A percentile compares a stretch with the other conserved stretches of the same genome.
These are phyloP conservation scores for Tephrocybe sp. DNA, from an alignment of 768 basidiomycete species.

Conservation along the genomic window DNA sequence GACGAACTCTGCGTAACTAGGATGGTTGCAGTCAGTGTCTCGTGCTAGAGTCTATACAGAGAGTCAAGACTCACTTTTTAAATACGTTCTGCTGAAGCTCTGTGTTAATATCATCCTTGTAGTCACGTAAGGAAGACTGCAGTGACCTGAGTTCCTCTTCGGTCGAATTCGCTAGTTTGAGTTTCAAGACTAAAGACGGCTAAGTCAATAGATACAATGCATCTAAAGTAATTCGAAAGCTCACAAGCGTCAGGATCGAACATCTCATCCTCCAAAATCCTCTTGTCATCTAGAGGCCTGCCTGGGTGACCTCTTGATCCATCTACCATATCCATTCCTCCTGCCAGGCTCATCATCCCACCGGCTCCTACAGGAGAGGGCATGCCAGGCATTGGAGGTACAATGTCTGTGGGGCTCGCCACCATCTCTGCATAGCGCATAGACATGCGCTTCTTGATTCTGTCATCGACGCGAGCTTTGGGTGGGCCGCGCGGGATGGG, in stretches of 20 bases:
- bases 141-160: slow-evolving; percentile 75
- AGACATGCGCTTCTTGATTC: slow-evolving; percentile 95
- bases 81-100: slow-evolving; percentile 92
- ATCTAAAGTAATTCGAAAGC: slow-evolving; percentile 28
- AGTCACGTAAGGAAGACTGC: slow-evolving; percentile 69
- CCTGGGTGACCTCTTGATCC: slow-evolving; percentile 43
- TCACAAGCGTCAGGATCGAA: slow-evolving; percentile 90
- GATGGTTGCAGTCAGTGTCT: neutral
- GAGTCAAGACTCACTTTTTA: slow-evolving; percentile 62
- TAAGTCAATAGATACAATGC: slow-evolving; percentile 6
- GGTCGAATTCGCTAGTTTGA: slow-evolving; percentile 87
- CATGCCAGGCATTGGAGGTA: slow-evolving; percentile 60
- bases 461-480: slow-evolving; percentile 72
- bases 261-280: slow-evolving; percentile 65
- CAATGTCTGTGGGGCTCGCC: slow-evolving; percentile 64
- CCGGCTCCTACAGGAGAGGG: slow-evolving; percentile 40
- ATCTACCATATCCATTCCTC: slow-evolving; percentile 26
- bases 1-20: slow-evolving; percentile 95
- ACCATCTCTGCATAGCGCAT: slow-evolving; percentile 85
- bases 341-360: slow-evolving; percentile 18
- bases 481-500: slow-evolving; percentile 39
- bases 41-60: too few relatives aligned
- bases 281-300: slow-evolving; percentile 57
- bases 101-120: slow-evolving; percentile 69
- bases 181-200: slow-evolving; percentile 59